These are phyloP conservation scores for Sphenostylis stenocarpa DNA, from an alignment of 306 rosid species.

Conservation along the genomic window DNA sequence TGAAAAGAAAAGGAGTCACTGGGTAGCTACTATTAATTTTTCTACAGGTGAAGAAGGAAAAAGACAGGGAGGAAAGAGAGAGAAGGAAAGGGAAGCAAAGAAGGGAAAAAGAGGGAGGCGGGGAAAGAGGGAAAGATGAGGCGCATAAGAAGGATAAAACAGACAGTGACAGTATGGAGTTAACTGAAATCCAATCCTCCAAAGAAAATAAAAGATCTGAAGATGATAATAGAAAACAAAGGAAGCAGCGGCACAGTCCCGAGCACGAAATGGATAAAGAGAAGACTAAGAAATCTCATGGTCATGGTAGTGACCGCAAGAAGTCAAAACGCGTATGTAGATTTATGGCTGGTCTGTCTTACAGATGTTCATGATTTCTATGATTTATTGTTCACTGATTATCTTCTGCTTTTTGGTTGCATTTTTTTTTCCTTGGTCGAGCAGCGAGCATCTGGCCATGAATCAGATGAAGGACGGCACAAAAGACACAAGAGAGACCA, in stretches of 20 bases:
- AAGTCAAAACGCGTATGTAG: slow-evolving; percentile 70
- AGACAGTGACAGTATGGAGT: slow-evolving; percentile 59
- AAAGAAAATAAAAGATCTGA: slow-evolving; percentile 63
- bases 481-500: slow-evolving; percentile 79
- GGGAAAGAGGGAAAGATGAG: slow-evolving; percentile 70
- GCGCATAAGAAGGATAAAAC: slow-evolving; percentile 56
- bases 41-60: slow-evolving; percentile 76
- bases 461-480: slow-evolving; percentile 78
- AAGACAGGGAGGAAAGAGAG: slow-evolving; percentile 81
- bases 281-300: slow-evolving; percentile 65
- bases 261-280: slow-evolving; percentile 71
- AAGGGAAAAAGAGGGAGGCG: slow-evolving; percentile 69
- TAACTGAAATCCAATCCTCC: slow-evolving; percentile 47
- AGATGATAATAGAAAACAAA: slow-evolving; percentile 56
- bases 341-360: slow-evolving; percentile 10
- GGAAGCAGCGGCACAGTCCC: slow-evolving; percentile 64
- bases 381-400: slow-evolving; percentile 17
- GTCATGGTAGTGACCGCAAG: slow-evolving; percentile 67
- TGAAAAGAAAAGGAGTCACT: background rate
- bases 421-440: slow-evolving; percentile 1
- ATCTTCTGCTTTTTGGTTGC: background rate
- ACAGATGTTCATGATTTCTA: background rate
- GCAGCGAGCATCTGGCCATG: slow-evolving; percentile 73
- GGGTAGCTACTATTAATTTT: slow-evolving; percentile 10
- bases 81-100: slow-evolving; percentile 68